Evolutionary conservation across 2,329 filamentous ascomycete species (phyloP), one percentile per base, ranked within the genome.

Genomic region (Pyrenophora teres): DNA sequence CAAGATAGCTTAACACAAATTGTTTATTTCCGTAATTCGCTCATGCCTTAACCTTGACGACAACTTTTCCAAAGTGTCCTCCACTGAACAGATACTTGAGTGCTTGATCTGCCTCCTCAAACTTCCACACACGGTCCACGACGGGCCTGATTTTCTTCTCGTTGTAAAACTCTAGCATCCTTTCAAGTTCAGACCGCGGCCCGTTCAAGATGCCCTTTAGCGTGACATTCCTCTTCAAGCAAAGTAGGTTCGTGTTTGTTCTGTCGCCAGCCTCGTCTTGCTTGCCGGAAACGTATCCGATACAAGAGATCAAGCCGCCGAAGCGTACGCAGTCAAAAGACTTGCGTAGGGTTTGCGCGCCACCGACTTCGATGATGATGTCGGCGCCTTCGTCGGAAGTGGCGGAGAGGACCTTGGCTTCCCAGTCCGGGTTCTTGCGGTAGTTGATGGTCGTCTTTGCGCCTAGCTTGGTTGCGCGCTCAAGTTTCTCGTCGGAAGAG

Each of bases 391-490:
- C 57, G 42, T 67, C 64, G 3, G 67, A 51, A 0, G 78, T 80
- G 8, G 80, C 67, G 8, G 74, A 73, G 52, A 81, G 78, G 13
- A 84, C 85, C 23, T 78, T 78, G 2, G 76, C 70, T n/a, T 85
- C 83, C 86, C 86, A 89, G 41, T 83, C 78, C 0, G 80, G 71
- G 7, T 77, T 77, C 0, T 69, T 77, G 50, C 79, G 81, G 69
- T 88, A 89, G 70, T 88, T 87, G 67, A 88, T 77, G 2, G 81
- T 73, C 38, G 83, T 76, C 46, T 80, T 76, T 0, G 83, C 86
- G 2, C 86, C 85, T 6, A 87, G 76, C 18, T 77, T 68, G 54
- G 77, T 79, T 15, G 86, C 76, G 25, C 74, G 75, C 41, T 80
- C 67, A 0, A 79, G 79, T 67, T 87, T 87, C 6, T 74, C 72